Evolutionary conservation across 768 basidiomycete genomes (phyloP).

Genomic region (Boletus speciosus): DNA sequence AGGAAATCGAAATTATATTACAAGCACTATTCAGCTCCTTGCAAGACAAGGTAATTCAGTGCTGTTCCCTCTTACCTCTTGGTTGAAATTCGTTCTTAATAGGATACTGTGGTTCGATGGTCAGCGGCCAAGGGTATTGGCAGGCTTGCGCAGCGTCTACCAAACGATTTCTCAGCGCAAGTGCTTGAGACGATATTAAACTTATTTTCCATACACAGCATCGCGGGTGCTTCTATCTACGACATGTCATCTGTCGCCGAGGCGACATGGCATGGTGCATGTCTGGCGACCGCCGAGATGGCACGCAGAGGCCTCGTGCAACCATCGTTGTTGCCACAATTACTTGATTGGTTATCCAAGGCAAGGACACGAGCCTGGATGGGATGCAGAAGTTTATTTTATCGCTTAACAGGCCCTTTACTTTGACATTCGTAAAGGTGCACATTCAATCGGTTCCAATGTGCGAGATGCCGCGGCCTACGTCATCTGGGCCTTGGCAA

Average conservation of each 20-base stretch:
- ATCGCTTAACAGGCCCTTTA: constrained; percentile 64
- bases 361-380: constrained; percentile 36
- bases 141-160: constrained; percentile 77
- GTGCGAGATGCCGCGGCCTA: constrained; percentile 95
- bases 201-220: constrained; percentile 74
- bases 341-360: constrained; percentile 81
- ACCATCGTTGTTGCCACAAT: constrained; percentile 50
- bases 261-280: constrained; percentile 92
- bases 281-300: constrained; percentile 89
- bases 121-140: constrained; percentile 92
- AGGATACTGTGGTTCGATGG: constrained; percentile 96
- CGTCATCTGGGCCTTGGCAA: constrained; percentile 90
- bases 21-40: constrained; percentile 69
- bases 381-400: constrained; percentile 11
- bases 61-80: not conserved
- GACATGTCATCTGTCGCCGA: constrained; percentile 79
- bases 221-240: constrained; percentile 59
- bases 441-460: constrained; percentile 91
- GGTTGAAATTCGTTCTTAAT: constrained; percentile 2
- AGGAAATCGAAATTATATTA: constrained; percentile 70
- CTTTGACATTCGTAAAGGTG: constrained; percentile 88
- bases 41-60: constrained; percentile 70
- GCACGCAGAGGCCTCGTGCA: constrained; percentile 76
- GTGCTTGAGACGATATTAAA: constrained; percentile 77
- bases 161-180: constrained; percentile 69